These are phyloP conservation scores for Fusarium bulbicola DNA, from an alignment of 2,329 filamentous ascomycete genomes.

Conservation along the genomic window DNA sequence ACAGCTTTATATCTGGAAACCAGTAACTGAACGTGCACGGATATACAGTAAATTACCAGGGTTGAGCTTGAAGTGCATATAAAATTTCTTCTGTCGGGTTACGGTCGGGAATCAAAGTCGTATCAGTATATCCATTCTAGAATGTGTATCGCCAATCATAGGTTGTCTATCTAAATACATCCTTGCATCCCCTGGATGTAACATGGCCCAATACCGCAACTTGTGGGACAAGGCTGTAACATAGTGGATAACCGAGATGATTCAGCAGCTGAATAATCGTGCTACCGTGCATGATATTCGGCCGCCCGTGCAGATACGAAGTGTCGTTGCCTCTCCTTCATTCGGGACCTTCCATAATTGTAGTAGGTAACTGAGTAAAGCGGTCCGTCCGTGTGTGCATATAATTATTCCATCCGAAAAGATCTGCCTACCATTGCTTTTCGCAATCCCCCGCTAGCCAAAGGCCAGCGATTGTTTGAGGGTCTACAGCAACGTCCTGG, in stretches of 20 bases:
- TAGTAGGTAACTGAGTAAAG: not conserved
- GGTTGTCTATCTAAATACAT: not conserved
- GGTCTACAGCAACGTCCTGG: too few relatives aligned
- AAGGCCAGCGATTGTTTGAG: fast-evolving
- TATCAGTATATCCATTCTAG: not conserved
- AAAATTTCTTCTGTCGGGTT: not conserved
- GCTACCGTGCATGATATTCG: not conserved
- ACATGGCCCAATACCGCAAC: not conserved
- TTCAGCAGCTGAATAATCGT: not conserved
- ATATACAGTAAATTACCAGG: not conserved
- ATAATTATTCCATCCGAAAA: not conserved
- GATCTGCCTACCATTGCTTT: not conserved
- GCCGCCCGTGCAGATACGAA: not conserved
- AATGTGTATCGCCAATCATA: not conserved
- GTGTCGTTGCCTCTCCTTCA: fast-evolving
- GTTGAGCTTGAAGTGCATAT: not conserved
- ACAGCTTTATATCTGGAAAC: not conserved
- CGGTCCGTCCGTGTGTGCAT: not conserved
- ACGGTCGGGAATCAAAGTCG: not conserved
- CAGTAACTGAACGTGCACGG: fast-evolving
- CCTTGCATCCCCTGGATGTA: not conserved
- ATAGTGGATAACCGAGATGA: not conserved
- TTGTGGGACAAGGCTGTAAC: not conserved
- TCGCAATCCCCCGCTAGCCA: too few relatives aligned
- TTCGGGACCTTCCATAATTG: not conserved